A percentile compares a stretch with the other conserved stretches of the same genome.
These are phyloP conservation scores for Kondoa malvinella DNA, from an alignment of 768 basidiomycete genomes.

Conservation along the genomic window DNA sequence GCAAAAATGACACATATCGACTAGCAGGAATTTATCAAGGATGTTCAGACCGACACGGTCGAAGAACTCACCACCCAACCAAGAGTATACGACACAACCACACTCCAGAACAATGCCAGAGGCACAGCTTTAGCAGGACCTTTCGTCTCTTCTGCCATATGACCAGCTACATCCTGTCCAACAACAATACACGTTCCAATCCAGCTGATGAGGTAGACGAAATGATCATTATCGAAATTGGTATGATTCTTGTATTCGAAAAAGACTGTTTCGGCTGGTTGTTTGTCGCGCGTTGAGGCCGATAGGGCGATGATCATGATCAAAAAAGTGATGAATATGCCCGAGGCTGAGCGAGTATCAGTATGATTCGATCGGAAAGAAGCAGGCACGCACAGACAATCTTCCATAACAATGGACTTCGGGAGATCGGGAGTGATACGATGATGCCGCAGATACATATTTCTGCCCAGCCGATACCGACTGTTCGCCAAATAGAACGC, in stretches of 20 bases:
- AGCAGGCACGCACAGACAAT: slow-evolving; percentile 15
- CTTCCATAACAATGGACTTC: slow-evolving; percentile 25
- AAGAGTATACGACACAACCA: slow-evolving; percentile 28
- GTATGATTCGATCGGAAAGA: too few species aligned
- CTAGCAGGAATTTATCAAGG: not conserved
- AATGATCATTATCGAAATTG: slow-evolving; percentile 24
- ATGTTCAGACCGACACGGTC: not conserved
- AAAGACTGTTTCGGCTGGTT: slow-evolving; percentile 21
- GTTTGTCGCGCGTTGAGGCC: slow-evolving; percentile 7
- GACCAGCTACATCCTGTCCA: slow-evolving; percentile 34
- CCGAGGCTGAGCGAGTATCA: not conserved
- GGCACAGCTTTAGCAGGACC: slow-evolving; percentile 33
- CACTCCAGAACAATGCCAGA: slow-evolving; percentile 30
- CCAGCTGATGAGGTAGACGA: slow-evolving; percentile 34
- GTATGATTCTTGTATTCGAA: slow-evolving; percentile 22
- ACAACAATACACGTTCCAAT: slow-evolving; percentile 32
- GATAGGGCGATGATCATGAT: slow-evolving; percentile 20
- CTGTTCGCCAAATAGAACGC: slow-evolving; percentile 18
- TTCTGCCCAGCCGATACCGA: slow-evolving; percentile 18
- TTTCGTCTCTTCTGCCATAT: slow-evolving; percentile 35
- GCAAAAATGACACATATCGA: slow-evolving; percentile 3
- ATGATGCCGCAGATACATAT: slow-evolving; percentile 17
- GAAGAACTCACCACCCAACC: slow-evolving; percentile 31
- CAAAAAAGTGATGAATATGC: slow-evolving; percentile 19
- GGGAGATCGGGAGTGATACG: slow-evolving; percentile 17